Conservation (phyloP, 768 basidiomycete genomes). For the Rhodocollybia butyracea region DNA sequence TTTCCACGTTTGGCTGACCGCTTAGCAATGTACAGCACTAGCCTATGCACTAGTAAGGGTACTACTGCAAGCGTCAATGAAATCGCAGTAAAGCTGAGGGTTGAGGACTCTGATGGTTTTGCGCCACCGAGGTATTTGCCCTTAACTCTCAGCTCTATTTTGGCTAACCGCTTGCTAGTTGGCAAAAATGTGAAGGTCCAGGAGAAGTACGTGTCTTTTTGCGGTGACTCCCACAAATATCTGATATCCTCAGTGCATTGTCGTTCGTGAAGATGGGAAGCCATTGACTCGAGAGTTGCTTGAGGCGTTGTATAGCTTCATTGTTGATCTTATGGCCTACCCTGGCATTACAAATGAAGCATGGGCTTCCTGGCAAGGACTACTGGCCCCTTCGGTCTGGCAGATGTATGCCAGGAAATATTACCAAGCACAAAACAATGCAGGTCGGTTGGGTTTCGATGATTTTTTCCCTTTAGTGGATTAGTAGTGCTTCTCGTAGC, state of each 20-base stretch:
- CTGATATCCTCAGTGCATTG: neutral
- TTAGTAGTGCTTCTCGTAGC: no score
- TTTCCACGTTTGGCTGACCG: neutral
- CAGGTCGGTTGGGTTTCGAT: neutral
- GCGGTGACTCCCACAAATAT: neutral
- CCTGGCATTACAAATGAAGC: neutral
- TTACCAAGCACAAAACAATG: neutral
- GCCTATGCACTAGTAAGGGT: neutral
- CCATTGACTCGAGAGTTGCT: neutral
- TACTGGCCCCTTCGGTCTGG: neutral
- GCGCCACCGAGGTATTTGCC: neutral
- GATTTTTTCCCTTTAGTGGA: neutral
- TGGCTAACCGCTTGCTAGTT: neutral
- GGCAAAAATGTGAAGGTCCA: neutral
- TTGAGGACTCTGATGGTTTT: neutral
- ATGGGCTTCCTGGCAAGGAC: neutral
- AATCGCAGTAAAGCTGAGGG: neutral
- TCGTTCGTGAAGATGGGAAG: conserved; percentile 2
- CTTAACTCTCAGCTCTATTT: neutral
- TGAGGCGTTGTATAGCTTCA: neutral
- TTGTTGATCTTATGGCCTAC: neutral
- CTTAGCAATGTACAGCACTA: neutral
- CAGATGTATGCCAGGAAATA: neutral
- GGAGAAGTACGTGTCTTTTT: neutral
- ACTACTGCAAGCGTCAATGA: neutral